These are phyloP conservation scores for Leccinum broughii DNA, from an alignment of 768 basidiomycete genomes.

Conservation along the genomic window DNA sequence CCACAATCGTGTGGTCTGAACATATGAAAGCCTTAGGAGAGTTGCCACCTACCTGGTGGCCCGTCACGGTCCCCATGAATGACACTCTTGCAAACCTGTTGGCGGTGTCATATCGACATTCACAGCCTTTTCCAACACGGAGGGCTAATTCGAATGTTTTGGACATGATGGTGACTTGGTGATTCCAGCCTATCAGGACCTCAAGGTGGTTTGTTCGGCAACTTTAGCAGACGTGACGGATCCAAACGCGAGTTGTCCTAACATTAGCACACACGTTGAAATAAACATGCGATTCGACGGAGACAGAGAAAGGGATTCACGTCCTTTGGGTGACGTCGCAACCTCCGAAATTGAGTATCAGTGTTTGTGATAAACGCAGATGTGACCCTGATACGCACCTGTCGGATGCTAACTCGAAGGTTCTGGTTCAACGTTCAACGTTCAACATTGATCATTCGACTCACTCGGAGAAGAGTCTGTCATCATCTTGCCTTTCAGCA, in stretches of 20 bases:
- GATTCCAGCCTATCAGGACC: neutral
- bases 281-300: neutral
- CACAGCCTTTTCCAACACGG: neutral
- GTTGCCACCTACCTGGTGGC: slow-evolving; percentile 19
- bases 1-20: neutral
- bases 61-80: slow-evolving; percentile 36
- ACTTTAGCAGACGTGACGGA: neutral
- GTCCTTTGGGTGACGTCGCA: neutral
- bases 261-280: neutral
- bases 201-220: neutral
- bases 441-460: too few species aligned
- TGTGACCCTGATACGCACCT: too few species aligned
- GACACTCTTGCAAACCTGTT: slow-evolving; percentile 21
- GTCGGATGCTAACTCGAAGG: too few species aligned
- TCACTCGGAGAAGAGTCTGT: too few species aligned
- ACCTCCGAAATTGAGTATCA: neutral
- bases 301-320: neutral
- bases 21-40: neutral
- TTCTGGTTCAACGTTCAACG: too few species aligned
- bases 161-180: neutral
- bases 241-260: neutral
- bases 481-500: neutral
- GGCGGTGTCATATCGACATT: slow-evolving; percentile 38
- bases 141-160: neutral
- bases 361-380: too few species aligned